phyloP scores from a whole-genome alignment of 1,284 basidiomycete genomes.

The Rhodotorula sp. region DNA sequence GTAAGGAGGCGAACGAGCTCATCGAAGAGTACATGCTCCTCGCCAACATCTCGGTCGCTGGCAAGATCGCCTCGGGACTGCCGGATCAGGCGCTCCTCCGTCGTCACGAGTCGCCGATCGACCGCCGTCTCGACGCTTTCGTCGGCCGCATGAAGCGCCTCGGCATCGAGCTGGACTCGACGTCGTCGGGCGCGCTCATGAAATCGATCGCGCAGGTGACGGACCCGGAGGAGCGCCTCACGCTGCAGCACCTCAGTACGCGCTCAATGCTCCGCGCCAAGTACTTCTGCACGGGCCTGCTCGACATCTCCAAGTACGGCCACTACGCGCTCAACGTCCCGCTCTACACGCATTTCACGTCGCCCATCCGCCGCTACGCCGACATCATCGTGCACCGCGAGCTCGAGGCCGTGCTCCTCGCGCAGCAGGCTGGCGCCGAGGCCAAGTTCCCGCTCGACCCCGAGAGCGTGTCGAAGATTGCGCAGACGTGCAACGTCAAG shows the following conservation, averaged over 20 bases:
- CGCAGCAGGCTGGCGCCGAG: slow-evolving; percentile 52
- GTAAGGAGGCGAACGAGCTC: slow-evolving; percentile 72
- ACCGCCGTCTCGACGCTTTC: slow-evolving; percentile 79
- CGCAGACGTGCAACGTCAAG: slow-evolving; percentile 96
- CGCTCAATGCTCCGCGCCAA: slow-evolving; percentile 91
- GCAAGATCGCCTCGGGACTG: slow-evolving; percentile 86
- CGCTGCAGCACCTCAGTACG: slow-evolving; percentile 52
- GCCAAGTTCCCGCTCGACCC: slow-evolving; percentile 94
- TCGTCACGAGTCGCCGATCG: slow-evolving; percentile 88
- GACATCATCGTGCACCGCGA: slow-evolving; percentile 96
- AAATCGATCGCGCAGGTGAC: slow-evolving; percentile 72
- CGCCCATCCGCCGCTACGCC: slow-evolving; percentile 61
- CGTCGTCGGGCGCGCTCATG: slow-evolving; percentile 79
- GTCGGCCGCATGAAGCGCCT: slow-evolving; percentile 75
- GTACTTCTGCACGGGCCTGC: slow-evolving; percentile 98
- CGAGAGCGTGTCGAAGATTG: slow-evolving; percentile 94
- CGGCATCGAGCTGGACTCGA: slow-evolving; percentile 78
- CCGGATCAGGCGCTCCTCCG: slow-evolving; percentile 93
- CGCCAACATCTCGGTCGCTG: slow-evolving; percentile 85
- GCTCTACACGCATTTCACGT: slow-evolving; percentile 94
- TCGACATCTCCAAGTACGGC: slow-evolving; percentile 96
- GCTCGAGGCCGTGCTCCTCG: slow-evolving; percentile 75
- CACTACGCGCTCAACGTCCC: slow-evolving; percentile 91
- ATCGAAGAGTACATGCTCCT: slow-evolving; percentile 98
- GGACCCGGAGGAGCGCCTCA: slow-evolving; percentile 68